These are phyloP conservation scores for Lyophyllum shimeji DNA, from an alignment of 768 basidiomycete genomes.

Conservation along the genomic window DNA sequence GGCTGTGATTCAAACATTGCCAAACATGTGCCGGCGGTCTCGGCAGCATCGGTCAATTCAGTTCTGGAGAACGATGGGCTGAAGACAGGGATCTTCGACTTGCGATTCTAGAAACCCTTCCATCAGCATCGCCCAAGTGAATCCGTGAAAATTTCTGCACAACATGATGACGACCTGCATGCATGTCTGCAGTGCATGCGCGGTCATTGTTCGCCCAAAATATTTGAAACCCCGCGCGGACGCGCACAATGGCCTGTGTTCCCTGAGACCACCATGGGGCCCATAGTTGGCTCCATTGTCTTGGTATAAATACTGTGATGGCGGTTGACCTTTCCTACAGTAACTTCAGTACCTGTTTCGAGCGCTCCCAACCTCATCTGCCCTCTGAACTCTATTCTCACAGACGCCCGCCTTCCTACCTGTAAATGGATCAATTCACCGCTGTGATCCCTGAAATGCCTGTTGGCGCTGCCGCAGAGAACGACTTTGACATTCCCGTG, in stretches of 20 bases:
- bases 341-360: neutral
- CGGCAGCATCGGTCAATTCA: no score
- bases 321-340: neutral
- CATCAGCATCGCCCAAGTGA: neutral
- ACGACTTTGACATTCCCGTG: slow-evolving; percentile 10
- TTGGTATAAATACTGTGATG: slow-evolving; percentile 1
- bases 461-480: neutral
- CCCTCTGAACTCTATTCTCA: neutral
- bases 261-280: neutral
- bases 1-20: no score
- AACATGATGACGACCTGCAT: neutral
- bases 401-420: neutral
- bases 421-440: slow-evolving; percentile 13
- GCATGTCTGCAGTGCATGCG: neutral
- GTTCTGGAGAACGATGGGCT: no score
- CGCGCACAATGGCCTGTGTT: neutral
- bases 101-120: neutral
- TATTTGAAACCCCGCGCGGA: neutral
- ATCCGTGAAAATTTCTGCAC: neutral
- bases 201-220: neutral
- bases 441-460: slow-evolving; percentile 2
- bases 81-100: neutral
- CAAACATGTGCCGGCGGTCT: neutral
- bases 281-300: neutral
- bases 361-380: neutral